phyloP scores from a whole-genome alignment of 2,329 filamentous ascomycete genomes.

The Chaetomiaceae sp. region DNA sequence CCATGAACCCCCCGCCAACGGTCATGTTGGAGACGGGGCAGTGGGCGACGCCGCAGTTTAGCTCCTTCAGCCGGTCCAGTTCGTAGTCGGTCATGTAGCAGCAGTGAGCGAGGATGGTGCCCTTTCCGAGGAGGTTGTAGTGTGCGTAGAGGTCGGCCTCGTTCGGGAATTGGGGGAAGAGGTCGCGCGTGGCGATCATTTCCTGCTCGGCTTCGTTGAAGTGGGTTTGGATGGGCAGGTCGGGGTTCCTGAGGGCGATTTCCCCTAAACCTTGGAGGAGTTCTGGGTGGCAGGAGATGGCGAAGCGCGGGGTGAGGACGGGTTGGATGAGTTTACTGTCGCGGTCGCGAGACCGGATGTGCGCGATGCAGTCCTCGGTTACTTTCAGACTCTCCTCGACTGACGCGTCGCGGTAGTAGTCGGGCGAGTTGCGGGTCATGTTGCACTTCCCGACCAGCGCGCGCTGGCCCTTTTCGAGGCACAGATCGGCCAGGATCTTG shows the following conservation, averaged over 20 bases:
- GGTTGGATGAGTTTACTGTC: constrained; percentile 41
- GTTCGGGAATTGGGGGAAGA: constrained; percentile 53
- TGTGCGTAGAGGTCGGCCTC: constrained; percentile 57
- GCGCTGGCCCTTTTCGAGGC: constrained; percentile 50
- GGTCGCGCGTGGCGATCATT: constrained; percentile 47
- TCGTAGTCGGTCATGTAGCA: constrained; percentile 58
- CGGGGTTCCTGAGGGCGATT: constrained; percentile 44
- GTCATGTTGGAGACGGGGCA: constrained; percentile 63
- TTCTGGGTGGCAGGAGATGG: constrained; percentile 54
- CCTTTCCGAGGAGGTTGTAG: constrained; percentile 49
- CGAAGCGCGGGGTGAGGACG: constrained; percentile 56
- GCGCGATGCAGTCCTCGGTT: constrained; percentile 46
- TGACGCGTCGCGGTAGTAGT: constrained; percentile 47
- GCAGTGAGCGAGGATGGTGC: constrained; percentile 63
- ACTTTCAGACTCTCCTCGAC: constrained; percentile 45
- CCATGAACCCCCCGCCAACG: constrained; percentile 58
- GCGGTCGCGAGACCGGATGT: constrained; percentile 44
- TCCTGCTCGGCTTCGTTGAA: constrained; percentile 63
- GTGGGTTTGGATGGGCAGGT: constrained; percentile 60
- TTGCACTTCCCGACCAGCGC: constrained; percentile 60
- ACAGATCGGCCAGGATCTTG: constrained; percentile 51
- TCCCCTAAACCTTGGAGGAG: constrained; percentile 53
- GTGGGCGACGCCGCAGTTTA: constrained; percentile 57
- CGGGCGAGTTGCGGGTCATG: constrained; percentile 54
- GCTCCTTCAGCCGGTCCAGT: constrained; percentile 40